Evolutionary conservation across 495 filamentous ascomycete genomes (phyloP), one percentile per base, ranked within the genome.

Genomic region (Hypoxylon intermedium): DNA sequence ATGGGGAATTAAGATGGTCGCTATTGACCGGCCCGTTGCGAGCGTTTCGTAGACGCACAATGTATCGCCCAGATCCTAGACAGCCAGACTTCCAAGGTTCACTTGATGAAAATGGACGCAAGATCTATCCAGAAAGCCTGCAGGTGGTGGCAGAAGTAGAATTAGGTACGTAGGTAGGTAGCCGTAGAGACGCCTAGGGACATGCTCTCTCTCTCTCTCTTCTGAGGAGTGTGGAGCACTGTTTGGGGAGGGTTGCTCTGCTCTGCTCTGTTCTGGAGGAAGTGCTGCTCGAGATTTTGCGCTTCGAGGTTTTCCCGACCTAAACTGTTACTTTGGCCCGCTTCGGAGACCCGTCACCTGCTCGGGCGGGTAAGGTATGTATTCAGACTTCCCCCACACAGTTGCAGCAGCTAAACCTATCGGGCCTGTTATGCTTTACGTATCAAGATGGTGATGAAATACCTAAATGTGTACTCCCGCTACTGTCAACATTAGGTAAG

Each of bases 1-100:
- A 65, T 65, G 61, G 61, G 61, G 61, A 65, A 65, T 65, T 55
- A 65, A 59, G 50, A 59, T 49, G 50, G 61, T 65, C 61, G 37
- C 55, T 65, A 60, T 65, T 65, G 61, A 65, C 50, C 61, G 61
- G 61, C 53, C 61, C 61, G 55, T 55, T 38, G 61, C 61, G 61
- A 65, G 61, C 45, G 55, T 55, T 54, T 57, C 56, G 62, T 58
- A 52, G 44, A 46, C 28, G 51, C 50, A 45, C 50, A 43, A 54
- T 20, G 42, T 64, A 59, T 64, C 49, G 44, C 55, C 20, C 41
- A 42, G 16, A 9, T 50, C 43, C 24, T 36, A 50, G 9, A 21
- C 31, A 33, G 51, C 41, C 23, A 52, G 37, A 30, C 51, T 57
- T 28, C 45, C 53, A 58, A n/a, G n/a, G n/a, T n/a, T n/a, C n/a